Evolutionary conservation across 1,284 basidiomycete species (phyloP), one percentile per base, ranked within the genome.

Genomic region (Taiwanofungus camphoratus): DNA sequence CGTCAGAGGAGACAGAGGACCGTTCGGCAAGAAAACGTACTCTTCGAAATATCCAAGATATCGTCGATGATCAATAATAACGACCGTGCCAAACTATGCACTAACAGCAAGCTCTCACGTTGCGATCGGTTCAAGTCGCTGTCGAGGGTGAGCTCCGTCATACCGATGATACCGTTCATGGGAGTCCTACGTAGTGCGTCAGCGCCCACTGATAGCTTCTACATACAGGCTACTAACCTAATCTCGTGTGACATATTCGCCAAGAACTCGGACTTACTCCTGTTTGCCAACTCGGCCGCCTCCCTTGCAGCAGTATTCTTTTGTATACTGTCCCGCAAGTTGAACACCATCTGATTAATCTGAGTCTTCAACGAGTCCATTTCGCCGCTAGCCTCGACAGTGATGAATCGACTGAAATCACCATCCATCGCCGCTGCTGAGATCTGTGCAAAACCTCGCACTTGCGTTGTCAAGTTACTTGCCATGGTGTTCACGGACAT

Each of bases 331-430:
- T 99, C 95, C 39, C 96, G 79, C 63, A 99, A 77, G 62, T 95
- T 95, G 73, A 93, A 97, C 48, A 99, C 92, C 95, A 98, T 98
- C 66, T 96, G 92, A 62, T 96, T 95, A 72, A 96, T 96, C 70
- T 98, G 96, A 4, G 92, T 98, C 77, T 99, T 99, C 68, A 99
- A 78, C 49, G 90, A 94, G 69, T 99, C 95, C 96, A 99, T 98
- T 67, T 99, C 96, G 44, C 96, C 96, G 45, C 83, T 88, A 0
- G 95, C 96, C 61, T 99, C 95, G 61, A 99, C 95, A 13, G 96
- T 99, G 71, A 99, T 98, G 74, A 99, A 99, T 16, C 94, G 82
- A 16, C 92, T 95, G 67, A 98, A 99, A 69, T 99, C 96, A 49
- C 96, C 96, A 60, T 98, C 95, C 71, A 95, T 98, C 12, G 96